Base-by-base conservation (phyloP, 2,329 filamentous ascomycete species). In the Botrytis fragariae region DNA sequence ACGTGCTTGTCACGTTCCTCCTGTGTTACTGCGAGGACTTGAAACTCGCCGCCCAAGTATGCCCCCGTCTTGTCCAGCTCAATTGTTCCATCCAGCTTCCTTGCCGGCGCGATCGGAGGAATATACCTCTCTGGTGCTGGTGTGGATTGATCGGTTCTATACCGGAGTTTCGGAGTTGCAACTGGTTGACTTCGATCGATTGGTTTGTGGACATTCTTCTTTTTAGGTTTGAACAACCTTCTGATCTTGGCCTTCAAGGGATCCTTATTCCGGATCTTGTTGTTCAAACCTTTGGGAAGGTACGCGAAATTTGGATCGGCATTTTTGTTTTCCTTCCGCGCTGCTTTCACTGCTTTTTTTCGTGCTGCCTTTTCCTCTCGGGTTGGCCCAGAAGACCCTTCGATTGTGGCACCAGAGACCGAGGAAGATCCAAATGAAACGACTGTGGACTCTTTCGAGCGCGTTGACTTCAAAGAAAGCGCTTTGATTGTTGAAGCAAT, bases 251-350 rank as follows among this genome's bases (percentile, higher is more conserved):
- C 64, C 25, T 29, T 42, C 3, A 72, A 25, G 3, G 64, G 71
- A 51, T 69, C 71, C 4, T 14, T 69, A 5, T 69, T 22, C 35
- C n/a, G n/a, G 10, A 62, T 61, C 20, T 69, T 69, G 22, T 69
- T 72, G 51, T 72, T 72, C 4, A 72, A 18, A 4, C 64, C 71
- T 29, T 39, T 48, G 20, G 54, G 71, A 4, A 62, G 45, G 57
- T 54, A 69, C 10, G 37, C 22, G 39, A 72, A 61, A 3, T 51
- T 22, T 1, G 42, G 42, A 25, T 69, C 69, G 20, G 37, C 42
- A 10, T 51, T 71, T 4, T 29, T 32, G 22, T 71, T 71, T 39
- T 64, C 29, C 22, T 57, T 69, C 35, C 65, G 48, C 12, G 65
- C 65, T 12, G n/a, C 37, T 57, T 18, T 69, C n/a, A 69, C 20